phyloP scores from a whole-genome alignment of 306 rosid genomes.

The Vigna mungo region DNA sequence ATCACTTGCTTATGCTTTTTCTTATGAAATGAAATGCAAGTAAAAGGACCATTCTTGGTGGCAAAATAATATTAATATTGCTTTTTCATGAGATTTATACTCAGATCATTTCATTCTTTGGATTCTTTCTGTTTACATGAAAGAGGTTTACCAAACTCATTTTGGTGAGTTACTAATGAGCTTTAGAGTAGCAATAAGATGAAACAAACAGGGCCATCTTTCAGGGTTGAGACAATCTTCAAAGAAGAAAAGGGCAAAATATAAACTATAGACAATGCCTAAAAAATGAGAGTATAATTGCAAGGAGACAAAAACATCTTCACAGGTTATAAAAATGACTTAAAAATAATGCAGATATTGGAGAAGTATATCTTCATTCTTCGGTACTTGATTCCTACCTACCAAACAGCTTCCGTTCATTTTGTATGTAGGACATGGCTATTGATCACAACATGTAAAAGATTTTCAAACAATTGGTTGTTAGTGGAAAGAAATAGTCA shows the following conservation, averaged over 20 bases:
- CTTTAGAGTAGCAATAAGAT: constrained; percentile 16
- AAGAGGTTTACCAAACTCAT: constrained; percentile 32
- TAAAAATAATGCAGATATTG: constrained; percentile 46
- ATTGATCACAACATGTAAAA: constrained; percentile 40
- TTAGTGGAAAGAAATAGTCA: constrained; percentile 42
- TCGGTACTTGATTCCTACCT: constrained; percentile 55
- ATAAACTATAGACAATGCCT: constrained; percentile 1
- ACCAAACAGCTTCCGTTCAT: constrained; percentile 52
- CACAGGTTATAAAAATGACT: constrained; percentile 34
- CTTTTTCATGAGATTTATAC: constrained; percentile 30
- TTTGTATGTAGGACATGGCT: constrained; percentile 45
- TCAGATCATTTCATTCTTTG: constrained; percentile 9
- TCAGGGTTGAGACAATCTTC: constrained; percentile 37
- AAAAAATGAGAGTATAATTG: constrained; percentile 32
- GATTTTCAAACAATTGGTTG: constrained; percentile 46
- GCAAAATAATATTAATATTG: not conserved
- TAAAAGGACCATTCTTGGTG: not conserved
- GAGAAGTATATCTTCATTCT: constrained; percentile 38
- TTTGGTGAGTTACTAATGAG: constrained; percentile 24
- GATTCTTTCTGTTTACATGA: constrained; percentile 22
- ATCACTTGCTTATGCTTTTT: constrained; percentile 35
- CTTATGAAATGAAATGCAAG: not conserved
- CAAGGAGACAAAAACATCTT: constrained; percentile 26
- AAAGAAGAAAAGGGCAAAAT: constrained; percentile 39
- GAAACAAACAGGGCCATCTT: constrained; percentile 19